Percentiles rank a stretch among this genome's conserved stretches.
Evolutionary conservation across 306 rosid species (phyloP).

Genomic region (Sesbania bispinosa): DNA sequence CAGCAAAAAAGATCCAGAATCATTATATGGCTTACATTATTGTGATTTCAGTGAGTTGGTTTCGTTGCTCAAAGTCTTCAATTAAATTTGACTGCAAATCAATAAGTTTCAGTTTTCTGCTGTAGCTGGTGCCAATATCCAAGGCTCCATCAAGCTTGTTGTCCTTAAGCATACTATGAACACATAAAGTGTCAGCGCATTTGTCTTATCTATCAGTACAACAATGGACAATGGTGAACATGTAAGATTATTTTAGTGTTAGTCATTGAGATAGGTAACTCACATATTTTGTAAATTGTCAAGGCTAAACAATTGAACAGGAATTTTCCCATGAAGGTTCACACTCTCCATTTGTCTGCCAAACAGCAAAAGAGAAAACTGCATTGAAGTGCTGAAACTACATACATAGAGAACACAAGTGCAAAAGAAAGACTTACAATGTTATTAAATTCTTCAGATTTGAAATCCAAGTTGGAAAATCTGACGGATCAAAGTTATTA

Average conservation of each 20-base stretch:
- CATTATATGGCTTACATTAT: slow-evolving; percentile 24
- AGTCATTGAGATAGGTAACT: slow-evolving; percentile 27
- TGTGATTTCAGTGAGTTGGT: not conserved
- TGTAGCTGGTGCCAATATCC: slow-evolving; percentile 18
- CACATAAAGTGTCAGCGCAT: too few relatives aligned
- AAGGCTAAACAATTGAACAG: slow-evolving; percentile 36
- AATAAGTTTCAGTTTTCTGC: not conserved
- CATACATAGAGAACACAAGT: not conserved
- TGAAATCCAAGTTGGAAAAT: slow-evolving; percentile 32
- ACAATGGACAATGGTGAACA: too few relatives aligned
- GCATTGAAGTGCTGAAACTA: not conserved
- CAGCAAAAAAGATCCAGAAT: not conserved
- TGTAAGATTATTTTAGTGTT: not conserved
- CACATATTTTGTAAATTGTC: slow-evolving; percentile 39
- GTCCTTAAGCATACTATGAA: not conserved
- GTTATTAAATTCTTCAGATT: slow-evolving; percentile 9
- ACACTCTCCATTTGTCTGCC: slow-evolving; percentile 45
- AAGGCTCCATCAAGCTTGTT: slow-evolving; percentile 20
- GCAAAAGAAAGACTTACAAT: slow-evolving; percentile 19
- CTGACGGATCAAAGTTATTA: slow-evolving; percentile 28
- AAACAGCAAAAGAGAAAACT: not conserved
- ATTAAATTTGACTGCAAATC: slow-evolving; percentile 15
- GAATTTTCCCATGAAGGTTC: slow-evolving; percentile 34
- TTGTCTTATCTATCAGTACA: too few relatives aligned
- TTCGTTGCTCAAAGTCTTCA: not conserved